phyloP scores from a whole-genome alignment of 192 early-diverging fungal genomes.

The Neocallimastix lanati region DNA sequence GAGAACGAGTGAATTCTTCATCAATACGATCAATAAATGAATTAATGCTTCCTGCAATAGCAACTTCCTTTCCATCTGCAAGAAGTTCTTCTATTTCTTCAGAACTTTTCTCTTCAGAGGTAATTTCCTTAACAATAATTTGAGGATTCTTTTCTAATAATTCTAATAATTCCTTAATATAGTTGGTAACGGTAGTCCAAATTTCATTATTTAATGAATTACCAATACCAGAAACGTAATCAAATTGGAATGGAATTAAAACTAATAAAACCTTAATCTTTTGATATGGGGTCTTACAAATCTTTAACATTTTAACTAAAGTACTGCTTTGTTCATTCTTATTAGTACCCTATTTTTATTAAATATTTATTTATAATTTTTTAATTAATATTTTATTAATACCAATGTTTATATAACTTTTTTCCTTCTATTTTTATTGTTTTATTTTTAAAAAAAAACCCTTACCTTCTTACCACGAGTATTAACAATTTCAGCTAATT shows the following conservation, averaged over 20 bases:
- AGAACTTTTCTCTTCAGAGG: slow-evolving; percentile 43
- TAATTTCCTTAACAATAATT: slow-evolving; percentile 49
- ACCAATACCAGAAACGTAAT: slow-evolving; percentile 40
- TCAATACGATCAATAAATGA: slow-evolving; percentile 83
- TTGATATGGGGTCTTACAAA: slow-evolving; percentile 54
- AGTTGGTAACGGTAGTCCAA: slow-evolving; percentile 40
- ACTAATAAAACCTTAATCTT: slow-evolving; percentile 65
- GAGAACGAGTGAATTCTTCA: slow-evolving; percentile 89
- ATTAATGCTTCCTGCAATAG: slow-evolving; percentile 66
- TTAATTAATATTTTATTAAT: too few relatives aligned
- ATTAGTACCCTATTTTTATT: slow-evolving; percentile 55
- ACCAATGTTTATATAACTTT: too few relatives aligned
- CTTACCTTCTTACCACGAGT: slow-evolving; percentile 78
- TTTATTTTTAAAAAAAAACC: too few relatives aligned
- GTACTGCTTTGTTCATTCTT: slow-evolving; percentile 48
- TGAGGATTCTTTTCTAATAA: slow-evolving; percentile 56
- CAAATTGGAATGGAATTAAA: slow-evolving; percentile 78
- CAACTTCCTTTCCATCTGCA: slow-evolving; percentile 27
- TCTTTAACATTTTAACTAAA: slow-evolving; percentile 24
- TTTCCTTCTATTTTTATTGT: too few relatives aligned
- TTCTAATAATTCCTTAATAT: slow-evolving; percentile 54
- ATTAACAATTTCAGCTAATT: slow-evolving; percentile 54
- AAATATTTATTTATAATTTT: not conserved
- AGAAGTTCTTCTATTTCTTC: slow-evolving; percentile 27
- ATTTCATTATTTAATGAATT: slow-evolving; percentile 55